phyloP scores from a whole-genome alignment of 805 yeast genomes.

The Teunomyces panamensis region DNA sequence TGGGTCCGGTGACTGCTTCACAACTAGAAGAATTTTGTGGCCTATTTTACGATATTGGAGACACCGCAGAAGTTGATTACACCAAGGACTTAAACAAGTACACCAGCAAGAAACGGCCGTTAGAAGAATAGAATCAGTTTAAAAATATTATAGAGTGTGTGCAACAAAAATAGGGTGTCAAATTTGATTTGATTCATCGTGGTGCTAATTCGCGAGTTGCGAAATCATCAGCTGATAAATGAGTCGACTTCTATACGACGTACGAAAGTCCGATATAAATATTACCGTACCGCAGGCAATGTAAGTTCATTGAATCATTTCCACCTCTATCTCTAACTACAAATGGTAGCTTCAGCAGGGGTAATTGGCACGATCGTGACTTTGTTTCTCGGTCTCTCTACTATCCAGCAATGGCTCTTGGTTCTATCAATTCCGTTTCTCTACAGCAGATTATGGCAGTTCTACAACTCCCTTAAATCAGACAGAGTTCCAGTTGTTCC shows the following conservation, averaged over 20 bases:
- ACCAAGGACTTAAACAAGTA: conserved; percentile 15
- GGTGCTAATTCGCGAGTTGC: not conserved
- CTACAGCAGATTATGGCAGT: conserved; percentile 54
- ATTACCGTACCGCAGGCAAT: not conserved
- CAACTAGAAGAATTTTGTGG: conserved; percentile 17
- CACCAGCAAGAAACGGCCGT: conserved; percentile 12
- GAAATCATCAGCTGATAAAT: conserved; percentile 3
- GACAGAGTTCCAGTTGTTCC: conserved; percentile 89
- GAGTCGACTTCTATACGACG: conserved; percentile 4
- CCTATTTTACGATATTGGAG: conserved; percentile 25
- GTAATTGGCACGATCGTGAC: not conserved
- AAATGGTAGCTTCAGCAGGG: not conserved
- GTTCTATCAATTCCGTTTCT: conserved; percentile 53
- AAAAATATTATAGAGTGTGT: not conserved
- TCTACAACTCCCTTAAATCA: conserved; percentile 59
- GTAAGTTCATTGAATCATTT: not conserved
- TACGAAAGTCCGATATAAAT: not conserved
- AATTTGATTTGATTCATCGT: not conserved
- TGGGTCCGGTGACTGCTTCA: conserved; percentile 15
- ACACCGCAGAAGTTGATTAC: conserved; percentile 22
- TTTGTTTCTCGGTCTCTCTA: not conserved
- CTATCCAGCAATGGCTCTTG: conserved; percentile 19
- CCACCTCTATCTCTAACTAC: not conserved
- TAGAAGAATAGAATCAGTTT: conserved; percentile 2
- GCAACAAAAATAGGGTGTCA: not conserved